These are phyloP conservation scores for Corylus americana DNA, from an alignment of 306 rosid genomes.

Conservation along the genomic window DNA sequence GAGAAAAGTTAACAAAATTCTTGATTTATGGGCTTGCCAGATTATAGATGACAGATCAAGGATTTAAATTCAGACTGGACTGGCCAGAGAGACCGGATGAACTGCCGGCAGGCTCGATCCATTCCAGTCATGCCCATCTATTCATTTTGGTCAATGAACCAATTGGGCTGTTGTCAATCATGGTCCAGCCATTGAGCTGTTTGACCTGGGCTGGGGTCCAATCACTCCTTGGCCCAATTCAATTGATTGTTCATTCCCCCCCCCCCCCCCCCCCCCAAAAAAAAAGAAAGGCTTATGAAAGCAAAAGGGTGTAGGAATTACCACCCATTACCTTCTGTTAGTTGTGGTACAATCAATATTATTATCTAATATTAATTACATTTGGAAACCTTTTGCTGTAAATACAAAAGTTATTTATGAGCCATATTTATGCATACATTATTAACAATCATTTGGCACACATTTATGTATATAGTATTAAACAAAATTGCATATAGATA, in stretches of 20 bases:
- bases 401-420: background rate
- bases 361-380: background rate
- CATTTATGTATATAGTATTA: background rate
- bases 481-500: background rate
- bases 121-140: background rate
- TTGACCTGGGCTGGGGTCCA: background rate
- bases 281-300: background rate
- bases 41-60: constrained; percentile 4
- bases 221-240: background rate
- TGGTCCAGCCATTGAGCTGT: background rate
- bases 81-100: background rate
- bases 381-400: background rate
- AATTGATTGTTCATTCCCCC: background rate
- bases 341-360: background rate
- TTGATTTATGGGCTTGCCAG: constrained; percentile 20
- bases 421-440: background rate
- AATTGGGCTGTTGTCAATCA: background rate
- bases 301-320: background rate
- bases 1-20: background rate
- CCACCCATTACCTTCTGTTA: background rate
- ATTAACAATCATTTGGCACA: background rate
- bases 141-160: background rate
- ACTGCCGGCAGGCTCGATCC: background rate
- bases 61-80: background rate
- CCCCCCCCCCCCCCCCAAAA: too few relatives aligned